These are phyloP conservation scores for Xylariaceae sp. DNA, from an alignment of 2,329 filamentous ascomycete genomes.

Conservation along the genomic window DNA sequence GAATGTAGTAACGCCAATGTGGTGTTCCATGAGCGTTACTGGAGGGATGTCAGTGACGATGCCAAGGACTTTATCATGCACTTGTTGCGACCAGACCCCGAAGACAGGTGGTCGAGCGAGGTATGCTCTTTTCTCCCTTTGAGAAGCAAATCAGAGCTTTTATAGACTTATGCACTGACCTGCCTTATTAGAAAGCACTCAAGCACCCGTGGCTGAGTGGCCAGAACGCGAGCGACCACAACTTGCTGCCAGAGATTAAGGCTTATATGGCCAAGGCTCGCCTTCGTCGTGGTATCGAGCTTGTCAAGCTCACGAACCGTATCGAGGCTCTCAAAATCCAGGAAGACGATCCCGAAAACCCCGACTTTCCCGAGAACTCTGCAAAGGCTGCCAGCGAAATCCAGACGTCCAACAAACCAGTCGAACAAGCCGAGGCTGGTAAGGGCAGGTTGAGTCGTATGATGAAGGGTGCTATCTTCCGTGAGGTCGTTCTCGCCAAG, in stretches of 20 bases:
- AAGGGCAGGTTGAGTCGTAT: conserved; percentile 44
- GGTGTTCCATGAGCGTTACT: conserved; percentile 96
- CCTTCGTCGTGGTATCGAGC: conserved; percentile 88
- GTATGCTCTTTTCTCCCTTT: conserved; percentile 39
- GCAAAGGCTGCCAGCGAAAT: conserved; percentile 49
- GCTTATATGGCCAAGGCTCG: conserved; percentile 89
- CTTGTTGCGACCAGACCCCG: conserved; percentile 74
- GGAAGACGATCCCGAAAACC: conserved; percentile 76
- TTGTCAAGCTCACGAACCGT: conserved; percentile 92
- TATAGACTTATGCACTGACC: conserved; percentile 4
- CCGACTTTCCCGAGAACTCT: conserved; percentile 64
- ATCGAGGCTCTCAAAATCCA: conserved; percentile 93
- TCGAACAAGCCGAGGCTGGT: conserved; percentile 30
- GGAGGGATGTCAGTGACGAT: conserved; percentile 93
- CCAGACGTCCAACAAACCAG: conserved; percentile 28
- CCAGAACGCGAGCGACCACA: conserved; percentile 88
- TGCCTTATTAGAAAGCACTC: conserved; percentile 59
- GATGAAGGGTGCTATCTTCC: conserved; percentile 73
- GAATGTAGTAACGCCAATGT: conserved; percentile 83
- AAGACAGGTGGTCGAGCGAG: conserved; percentile 72
- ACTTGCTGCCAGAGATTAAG: conserved; percentile 94
- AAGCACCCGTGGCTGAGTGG: conserved; percentile 86
- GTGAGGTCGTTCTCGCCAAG: conserved; percentile 90
- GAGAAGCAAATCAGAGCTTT: neutral
- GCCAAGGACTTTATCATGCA: conserved; percentile 90